Conservation (phyloP, 805 yeast species). For the Starmerella etchellsii region DNA sequence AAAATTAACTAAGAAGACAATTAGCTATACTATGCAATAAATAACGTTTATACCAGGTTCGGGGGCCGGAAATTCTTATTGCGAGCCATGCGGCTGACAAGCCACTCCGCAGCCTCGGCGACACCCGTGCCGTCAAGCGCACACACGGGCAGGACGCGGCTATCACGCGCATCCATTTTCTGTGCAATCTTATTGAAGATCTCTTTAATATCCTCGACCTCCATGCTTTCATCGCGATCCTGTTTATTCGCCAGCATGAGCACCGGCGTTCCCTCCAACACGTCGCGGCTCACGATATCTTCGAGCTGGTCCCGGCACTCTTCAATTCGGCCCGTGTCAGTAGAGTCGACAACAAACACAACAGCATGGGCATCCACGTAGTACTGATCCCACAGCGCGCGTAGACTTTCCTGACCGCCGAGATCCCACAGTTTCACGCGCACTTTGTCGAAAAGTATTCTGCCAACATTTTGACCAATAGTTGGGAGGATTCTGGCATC, state of each 20-base stretch:
- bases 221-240: conserved; percentile 58
- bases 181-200: conserved; percentile 71
- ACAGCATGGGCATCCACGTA: conserved; percentile 80
- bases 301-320: conserved; percentile 63
- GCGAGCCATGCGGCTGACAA: conserved; percentile 55
- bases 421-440: conserved; percentile 83
- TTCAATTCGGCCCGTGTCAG: conserved; percentile 67
- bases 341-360: conserved; percentile 82
- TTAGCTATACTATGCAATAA: too few species aligned
- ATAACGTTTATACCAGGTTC: conserved; percentile 25
- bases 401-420: conserved; percentile 82
- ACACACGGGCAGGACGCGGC: conserved; percentile 77
- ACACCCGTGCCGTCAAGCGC: conserved; percentile 73
- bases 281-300: conserved; percentile 43
- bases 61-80: conserved; percentile 55
- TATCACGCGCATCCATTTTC: conserved; percentile 78
- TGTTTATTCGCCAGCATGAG: conserved; percentile 94
- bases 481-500: conserved; percentile 63
- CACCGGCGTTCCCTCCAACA: conserved; percentile 68
- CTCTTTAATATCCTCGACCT: conserved; percentile 69
- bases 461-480: conserved; percentile 71
- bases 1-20: too few species aligned
- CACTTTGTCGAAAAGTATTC: conserved; percentile 30
- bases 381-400: conserved; percentile 80
- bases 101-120: conserved; percentile 80